Evolutionary conservation across 192 early-diverging fungal genomes (phyloP), one percentile per base, ranked within the genome.

Genomic region (Coemansia sp.): DNA sequence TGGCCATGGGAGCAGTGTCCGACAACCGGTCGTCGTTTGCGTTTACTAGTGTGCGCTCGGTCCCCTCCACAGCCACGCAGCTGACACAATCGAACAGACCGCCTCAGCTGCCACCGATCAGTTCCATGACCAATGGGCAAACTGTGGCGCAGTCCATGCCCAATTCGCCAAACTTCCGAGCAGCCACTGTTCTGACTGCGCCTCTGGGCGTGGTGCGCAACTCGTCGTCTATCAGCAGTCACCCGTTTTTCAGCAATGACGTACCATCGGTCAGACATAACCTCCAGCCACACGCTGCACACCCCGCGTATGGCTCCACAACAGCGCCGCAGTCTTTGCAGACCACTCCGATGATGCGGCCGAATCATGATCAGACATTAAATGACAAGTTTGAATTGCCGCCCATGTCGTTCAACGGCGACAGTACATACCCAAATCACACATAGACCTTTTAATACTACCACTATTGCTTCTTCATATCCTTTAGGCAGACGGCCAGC

Each of bases 191-290:
- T 8, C 14, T 35, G 24, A 15, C 35, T 4, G 22, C 39, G 7
- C 41, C 19, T 6, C 33, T 27, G 33, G 58, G n/a, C 29, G 18
- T 43, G 46, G 29, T 36, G 32, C 29, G 46, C 15, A 50, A 29
- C 46, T 29, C 41, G 18, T 50, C 46, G 46, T 26, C 46, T 24
- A 50, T 50, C 24, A 24, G 27, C 54, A 59, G 34, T 1, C 69
- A 65, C 22, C 70, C 65, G 58, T 78, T 78, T 53, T 72, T 68
- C 38, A 68, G 37, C 71, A 72, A 53, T 52, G 70, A 78, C 27
- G 61, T 78, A 17, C 67, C 75, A n/a, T 78, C 75, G 19, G 58
- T 72, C 22, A 66, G 75, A 55, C 75, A 78, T 54, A 66, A 72
- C 63, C 24, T 77, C 36, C 69, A 71, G 18, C 65, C 53, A 46